Conservation (phyloP, 345 rosid genomes). For the Populus pruinosa region DNA sequence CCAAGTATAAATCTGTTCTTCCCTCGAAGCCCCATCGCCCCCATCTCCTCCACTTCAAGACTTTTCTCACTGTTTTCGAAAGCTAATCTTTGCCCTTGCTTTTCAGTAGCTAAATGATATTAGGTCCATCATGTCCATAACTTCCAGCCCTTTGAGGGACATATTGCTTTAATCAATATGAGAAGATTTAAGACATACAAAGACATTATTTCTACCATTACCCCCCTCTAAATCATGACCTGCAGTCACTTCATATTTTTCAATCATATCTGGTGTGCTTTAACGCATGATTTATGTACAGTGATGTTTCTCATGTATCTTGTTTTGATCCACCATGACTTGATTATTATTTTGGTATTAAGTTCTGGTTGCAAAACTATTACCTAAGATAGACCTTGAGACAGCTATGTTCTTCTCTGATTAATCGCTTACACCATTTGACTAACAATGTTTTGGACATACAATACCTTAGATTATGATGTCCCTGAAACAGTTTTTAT, state of each 20-base stretch:
- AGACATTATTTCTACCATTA: not conserved
- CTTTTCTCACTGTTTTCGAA: not conserved
- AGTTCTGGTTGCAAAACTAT: too few relatives aligned
- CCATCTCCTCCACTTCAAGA: not conserved
- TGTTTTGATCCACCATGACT: too few relatives aligned
- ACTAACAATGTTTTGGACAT: too few relatives aligned
- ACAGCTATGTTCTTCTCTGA: too few relatives aligned
- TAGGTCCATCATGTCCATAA: not conserved
- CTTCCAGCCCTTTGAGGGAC: not conserved
- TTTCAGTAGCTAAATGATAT: not conserved
- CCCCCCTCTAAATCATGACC: not conserved
- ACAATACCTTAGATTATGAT: not conserved
- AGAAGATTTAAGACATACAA: not conserved
- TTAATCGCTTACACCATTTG: too few relatives aligned
- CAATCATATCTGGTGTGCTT: too few relatives aligned
- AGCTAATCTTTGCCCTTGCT: not conserved
- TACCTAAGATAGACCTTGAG: too few relatives aligned
- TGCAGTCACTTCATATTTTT: too few relatives aligned
- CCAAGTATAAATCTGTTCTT: not conserved
- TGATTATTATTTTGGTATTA: too few relatives aligned
- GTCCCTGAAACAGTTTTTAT: not conserved
- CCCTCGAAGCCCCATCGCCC: not conserved
- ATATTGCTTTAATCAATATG: not conserved
- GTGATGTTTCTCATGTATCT: too few relatives aligned
- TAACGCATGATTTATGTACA: too few relatives aligned